Base-by-base conservation (phyloP, 2,329 filamentous ascomycete genomes). In the Aureobasidium sp. region DNA sequence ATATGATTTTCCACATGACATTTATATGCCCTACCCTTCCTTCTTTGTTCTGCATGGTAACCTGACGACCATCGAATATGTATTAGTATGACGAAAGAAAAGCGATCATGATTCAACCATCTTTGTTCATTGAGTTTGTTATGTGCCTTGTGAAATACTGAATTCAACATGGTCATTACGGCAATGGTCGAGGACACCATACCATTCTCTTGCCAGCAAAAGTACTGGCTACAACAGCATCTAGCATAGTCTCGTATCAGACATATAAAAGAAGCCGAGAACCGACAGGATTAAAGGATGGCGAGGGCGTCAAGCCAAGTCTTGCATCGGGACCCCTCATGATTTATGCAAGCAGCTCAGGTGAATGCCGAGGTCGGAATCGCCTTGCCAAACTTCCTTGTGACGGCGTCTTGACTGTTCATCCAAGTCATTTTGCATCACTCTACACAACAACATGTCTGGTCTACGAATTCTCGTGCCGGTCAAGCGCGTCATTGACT, bases 401-500 rank as follows among this genome's bases (percentile, higher is more conserved):
- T 46, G 37, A 46, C 41, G 55, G 42, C 29, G 20, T 48, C 29
- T 58, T 32, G 42, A 37, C 42, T 39, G 32, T 39, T 17, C 55
- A 23, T 48, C 32, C 37, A 47, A 47, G 17, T 42, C 52, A 29
- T 52, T 44, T 41, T 37, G 26, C 23, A 41, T 23, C 57, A 37
- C 29, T 27, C 27, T 27, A 8, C 20, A 29, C n/a, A 46, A 26
- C 29, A 53, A 48, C 41, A 62, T 62, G 60, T 55, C 60, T 48
- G 72, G 76, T 52, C 73, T 83, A 57, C 77, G 80, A 68, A 81
- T 83, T 69, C 73, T 83, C 66, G 81, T 83, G 39, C 81, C 81
- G 67, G 74, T 83, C 52, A 83, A 83, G 74, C 77, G 80, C 72
- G 81, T 83, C 66, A 81, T 83, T 72, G 81, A 83, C 77, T 83